A percentile compares a stretch with the other conserved stretches of the same genome.
These are phyloP conservation scores for Volvariella surrecta DNA, from an alignment of 1,284 basidiomycete species.

Conservation along the genomic window DNA sequence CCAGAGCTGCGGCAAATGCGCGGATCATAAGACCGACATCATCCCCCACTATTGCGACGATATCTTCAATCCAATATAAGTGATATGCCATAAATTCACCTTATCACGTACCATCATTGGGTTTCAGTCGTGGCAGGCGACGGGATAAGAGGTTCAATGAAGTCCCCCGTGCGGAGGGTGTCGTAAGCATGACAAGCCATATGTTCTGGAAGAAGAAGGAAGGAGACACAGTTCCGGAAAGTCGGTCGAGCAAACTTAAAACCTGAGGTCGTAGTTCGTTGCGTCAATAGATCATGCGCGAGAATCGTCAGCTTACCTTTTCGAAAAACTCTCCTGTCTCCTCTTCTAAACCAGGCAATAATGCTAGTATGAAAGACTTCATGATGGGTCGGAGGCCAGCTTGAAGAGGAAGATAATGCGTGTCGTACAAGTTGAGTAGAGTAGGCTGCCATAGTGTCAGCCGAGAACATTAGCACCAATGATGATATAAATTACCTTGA, in stretches of 20 bases:
- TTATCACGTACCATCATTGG: conserved; percentile 63
- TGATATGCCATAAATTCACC: conserved; percentile 1
- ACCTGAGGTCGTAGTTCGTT: conserved; percentile 46
- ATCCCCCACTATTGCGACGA: conserved; percentile 66
- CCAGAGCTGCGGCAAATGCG: conserved; percentile 82
- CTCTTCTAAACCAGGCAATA: conserved; percentile 92
- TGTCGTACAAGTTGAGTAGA: conserved; percentile 82
- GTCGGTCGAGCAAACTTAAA: conserved; percentile 70
- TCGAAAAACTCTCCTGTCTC: conserved; percentile 97
- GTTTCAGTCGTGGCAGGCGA: conserved; percentile 61
- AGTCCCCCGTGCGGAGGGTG: conserved; percentile 79
- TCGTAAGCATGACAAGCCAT: conserved; percentile 90
- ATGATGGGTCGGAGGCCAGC: conserved; percentile 79
- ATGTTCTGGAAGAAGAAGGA: conserved; percentile 94
- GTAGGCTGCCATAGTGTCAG: conserved; percentile 46
- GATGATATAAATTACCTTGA: conserved; percentile 49
- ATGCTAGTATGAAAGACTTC: conserved; percentile 89
- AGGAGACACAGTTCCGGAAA: conserved; percentile 76
- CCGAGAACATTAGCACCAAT: neutral
- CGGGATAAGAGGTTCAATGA: conserved; percentile 84
- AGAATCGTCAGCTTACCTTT: conserved; percentile 42
- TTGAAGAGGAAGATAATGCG: conserved; percentile 85
- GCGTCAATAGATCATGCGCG: conserved; percentile 1
- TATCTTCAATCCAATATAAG: conserved; percentile 41
- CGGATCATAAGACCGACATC: conserved; percentile 92